phyloP scores from a whole-genome alignment of 176 grass and related monocot species.

The Pontederia crassipes region DNA sequence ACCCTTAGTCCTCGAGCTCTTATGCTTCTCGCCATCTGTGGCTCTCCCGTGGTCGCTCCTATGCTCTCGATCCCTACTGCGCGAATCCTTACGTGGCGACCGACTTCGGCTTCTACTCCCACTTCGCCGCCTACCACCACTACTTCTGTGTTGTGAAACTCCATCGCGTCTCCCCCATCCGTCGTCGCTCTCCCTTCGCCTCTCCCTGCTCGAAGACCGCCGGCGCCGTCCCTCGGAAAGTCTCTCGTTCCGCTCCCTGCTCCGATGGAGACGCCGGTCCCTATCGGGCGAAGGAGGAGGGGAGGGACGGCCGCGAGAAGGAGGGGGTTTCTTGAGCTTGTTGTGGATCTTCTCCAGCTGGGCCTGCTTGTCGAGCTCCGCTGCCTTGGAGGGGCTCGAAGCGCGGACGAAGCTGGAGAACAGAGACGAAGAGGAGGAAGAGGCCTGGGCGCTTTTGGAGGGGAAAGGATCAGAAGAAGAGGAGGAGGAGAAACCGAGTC shows the following conservation, averaged over 20 bases:
- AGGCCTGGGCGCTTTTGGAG: slow-evolving; percentile 25
- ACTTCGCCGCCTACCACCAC: slow-evolving; percentile 4
- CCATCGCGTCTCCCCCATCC: background rate
- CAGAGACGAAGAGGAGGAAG: slow-evolving; percentile 43
- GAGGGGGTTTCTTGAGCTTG: slow-evolving; percentile 19
- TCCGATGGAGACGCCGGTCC: slow-evolving; percentile 8
- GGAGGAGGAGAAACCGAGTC: slow-evolving; percentile 71
- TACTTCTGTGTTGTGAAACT: slow-evolving; percentile 2
- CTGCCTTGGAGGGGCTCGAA: slow-evolving; percentile 11
- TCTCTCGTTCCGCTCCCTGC: slow-evolving; percentile 1
- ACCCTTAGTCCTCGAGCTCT: slow-evolving; percentile 32
- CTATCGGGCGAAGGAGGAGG: slow-evolving; percentile 5
- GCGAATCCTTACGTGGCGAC: slow-evolving; percentile 14
- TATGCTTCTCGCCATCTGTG: slow-evolving; percentile 5
- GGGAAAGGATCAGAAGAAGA: slow-evolving; percentile 22
- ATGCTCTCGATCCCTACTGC: slow-evolving; percentile 29
- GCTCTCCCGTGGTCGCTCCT: slow-evolving; percentile 8
- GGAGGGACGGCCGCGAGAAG: slow-evolving; percentile 10
- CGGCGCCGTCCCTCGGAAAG: slow-evolving; percentile 25
- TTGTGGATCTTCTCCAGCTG: slow-evolving; percentile 9
- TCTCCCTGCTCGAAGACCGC: slow-evolving; percentile 9
- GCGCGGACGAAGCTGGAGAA: slow-evolving; percentile 72
- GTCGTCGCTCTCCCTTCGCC: background rate
- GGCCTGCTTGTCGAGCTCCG: slow-evolving; percentile 5
- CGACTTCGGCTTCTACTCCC: slow-evolving; percentile 13